Conservation (phyloP, 2,329 filamentous ascomycete genomes). For the Ceratocystis cubensis region DNA sequence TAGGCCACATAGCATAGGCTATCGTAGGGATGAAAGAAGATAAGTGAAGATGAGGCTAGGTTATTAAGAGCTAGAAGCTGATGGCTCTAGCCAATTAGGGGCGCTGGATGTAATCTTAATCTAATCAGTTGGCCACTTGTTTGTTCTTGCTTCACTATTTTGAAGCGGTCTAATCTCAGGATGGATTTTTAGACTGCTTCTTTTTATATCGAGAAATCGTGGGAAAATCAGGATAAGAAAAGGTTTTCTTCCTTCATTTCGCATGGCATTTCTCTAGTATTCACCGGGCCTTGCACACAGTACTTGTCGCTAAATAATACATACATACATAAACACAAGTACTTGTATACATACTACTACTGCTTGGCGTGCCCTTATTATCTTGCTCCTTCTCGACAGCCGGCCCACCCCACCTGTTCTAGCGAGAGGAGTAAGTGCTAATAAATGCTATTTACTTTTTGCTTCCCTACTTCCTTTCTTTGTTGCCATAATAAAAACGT, state of each 20-base stretch:
- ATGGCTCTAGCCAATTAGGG: conserved; percentile 8
- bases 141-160: background rate
- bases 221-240: background rate
- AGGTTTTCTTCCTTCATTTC: background rate
- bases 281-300: no score
- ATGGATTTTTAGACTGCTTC: background rate
- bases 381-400: background rate
- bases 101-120: background rate
- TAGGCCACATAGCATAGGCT: no score
- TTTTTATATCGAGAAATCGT: background rate
- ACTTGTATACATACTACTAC: no score
- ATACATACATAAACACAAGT: no score
- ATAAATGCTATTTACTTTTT: background rate
- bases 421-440: background rate
- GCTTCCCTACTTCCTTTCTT: conserved; percentile 13
- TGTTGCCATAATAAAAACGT: background rate
- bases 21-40: background rate
- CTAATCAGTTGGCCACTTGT: background rate
- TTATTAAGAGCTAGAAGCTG: background rate
- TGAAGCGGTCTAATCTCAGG: background rate
- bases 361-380: background rate
- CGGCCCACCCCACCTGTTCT: conserved; percentile 9
- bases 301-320: no score
- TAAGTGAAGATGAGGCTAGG: background rate
- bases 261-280: no score